Evolutionary conservation across 2,329 filamentous ascomycete species (phyloP), one percentile per base, ranked within the genome.

Genomic region (Penicillium sumatraense): DNA sequence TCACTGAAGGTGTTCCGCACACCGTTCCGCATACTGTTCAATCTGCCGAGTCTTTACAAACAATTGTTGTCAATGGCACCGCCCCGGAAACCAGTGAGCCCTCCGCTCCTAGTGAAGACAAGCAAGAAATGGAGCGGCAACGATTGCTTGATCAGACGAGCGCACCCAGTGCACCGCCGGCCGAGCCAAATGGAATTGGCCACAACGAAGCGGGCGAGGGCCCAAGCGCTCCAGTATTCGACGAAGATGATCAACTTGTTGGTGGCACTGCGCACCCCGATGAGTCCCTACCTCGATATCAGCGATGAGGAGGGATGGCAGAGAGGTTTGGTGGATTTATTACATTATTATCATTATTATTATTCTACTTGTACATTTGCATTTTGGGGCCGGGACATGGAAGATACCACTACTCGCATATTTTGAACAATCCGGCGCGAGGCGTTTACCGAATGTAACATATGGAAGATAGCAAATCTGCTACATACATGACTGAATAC

Each of bases 41-140:
- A 45, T 73, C 68, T 13, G 68, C 61, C 11, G 67, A 69, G 35
- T 72, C 70, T 7, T 50, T 71, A 36, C 68, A 70, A 64, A 68
- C 69, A 7, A 63, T 70, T 23, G 54, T 71, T 18, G 56, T 63
- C 46, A 42, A 75, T 58, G 56, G 74, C 67, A 54, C 71, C 63
- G 2, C 76, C 77, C 5, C 80, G 78, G 5, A 80, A 75, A 2
- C 83, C 78, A 58, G 49, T 42, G 58, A 67, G 44, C 49, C 63
- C 44, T 41, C 57, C 27, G 51, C 78, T 0, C 42, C 67, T 53
- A 20, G 62, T 52, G 90, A 95, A 52, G 93, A 96, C 71, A 95
- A 96, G 71, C 86, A 88, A 63, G 91, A 96, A 69, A 77, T 91
- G 6, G 89, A 93, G 69, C 80, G 86, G 18, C 82, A 78, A 53